Evolutionary conservation across 305 asterid genomes (phyloP).

Genomic region (Plantago coronopus): DNA sequence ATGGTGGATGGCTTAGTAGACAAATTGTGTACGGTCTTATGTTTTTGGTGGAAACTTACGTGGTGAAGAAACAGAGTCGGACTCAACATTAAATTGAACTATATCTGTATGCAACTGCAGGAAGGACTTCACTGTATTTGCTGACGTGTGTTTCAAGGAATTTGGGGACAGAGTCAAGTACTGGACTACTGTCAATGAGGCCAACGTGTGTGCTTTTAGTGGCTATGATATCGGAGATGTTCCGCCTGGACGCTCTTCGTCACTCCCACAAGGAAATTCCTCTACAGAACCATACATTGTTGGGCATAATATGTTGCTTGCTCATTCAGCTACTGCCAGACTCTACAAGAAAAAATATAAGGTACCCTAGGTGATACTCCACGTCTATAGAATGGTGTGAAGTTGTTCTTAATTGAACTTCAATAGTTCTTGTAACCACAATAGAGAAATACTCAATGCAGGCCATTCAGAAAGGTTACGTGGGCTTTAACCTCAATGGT

Average conservation of each 20-base stretch:
- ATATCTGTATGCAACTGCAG: slow-evolving; percentile 22
- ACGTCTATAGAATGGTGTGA: too few relatives aligned
- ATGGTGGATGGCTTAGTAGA: slow-evolving; percentile 50
- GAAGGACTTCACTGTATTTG: slow-evolving; percentile 43
- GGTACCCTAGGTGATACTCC: too few relatives aligned
- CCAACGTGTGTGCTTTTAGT: slow-evolving; percentile 28
- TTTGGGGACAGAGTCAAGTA: slow-evolving; percentile 53
- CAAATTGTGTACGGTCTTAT: slow-evolving; percentile 33
- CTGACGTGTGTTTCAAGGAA: slow-evolving; percentile 50
- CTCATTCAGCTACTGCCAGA: slow-evolving; percentile 50
- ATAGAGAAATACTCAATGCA: slow-evolving; percentile 12
- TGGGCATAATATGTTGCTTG: slow-evolving; percentile 48
- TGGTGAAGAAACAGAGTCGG: not conserved
- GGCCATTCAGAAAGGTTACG: slow-evolving; percentile 32
- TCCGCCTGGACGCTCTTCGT: slow-evolving; percentile 50
- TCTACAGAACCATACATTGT: slow-evolving; percentile 52
- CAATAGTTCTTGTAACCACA: not conserved
- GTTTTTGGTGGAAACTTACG: not conserved
- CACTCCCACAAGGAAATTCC: slow-evolving; percentile 42
- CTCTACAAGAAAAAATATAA: slow-evolving; percentile 46
- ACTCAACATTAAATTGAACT: not conserved
- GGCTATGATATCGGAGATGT: slow-evolving; percentile 39
- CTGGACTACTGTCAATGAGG: slow-evolving; percentile 62
- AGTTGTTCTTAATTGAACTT: not conserved
- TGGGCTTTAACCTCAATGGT: slow-evolving; percentile 32